Evolutionary conservation across 495 filamentous ascomycete genomes (phyloP), one percentile per base, ranked within the genome.

Genomic region (Podospora fimiseda): DNA sequence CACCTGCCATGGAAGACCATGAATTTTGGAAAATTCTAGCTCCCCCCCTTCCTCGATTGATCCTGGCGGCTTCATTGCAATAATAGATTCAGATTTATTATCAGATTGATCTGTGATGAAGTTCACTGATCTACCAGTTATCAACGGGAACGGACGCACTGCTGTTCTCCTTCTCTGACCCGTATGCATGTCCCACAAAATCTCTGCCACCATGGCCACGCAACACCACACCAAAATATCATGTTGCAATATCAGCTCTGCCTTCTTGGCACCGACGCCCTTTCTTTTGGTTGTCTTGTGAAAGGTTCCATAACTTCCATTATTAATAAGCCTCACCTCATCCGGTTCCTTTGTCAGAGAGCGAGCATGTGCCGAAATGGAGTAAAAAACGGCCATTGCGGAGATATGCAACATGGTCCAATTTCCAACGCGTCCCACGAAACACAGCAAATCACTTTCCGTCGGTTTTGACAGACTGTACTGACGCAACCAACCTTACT

Each of bases 11-110:
- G 44, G 44, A 30, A 30, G 44, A 13, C 44, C 23, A 23, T 14
- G 44, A 47, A 47, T 27, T 22, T 47, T 33, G 21, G 21, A 47
- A 47, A 30, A 47, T 47, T 47, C 44, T 47, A 47, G 44, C 44
- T 47, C 33, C 14, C 18, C 20, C 23, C 11, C 11, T 33, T 11
- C 18, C 20, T 44, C 42, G 15, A 19, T 22, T 14, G 42, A 22
- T 19, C 18, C 19, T 13, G 16, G 18, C 15, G 5, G n/a, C 8
- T 20, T 45, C 43, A 20, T 45, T 20, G 15, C 7, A 45, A 23
- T 18, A 16, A 18, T 42, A 16, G 16, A 7, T 19, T 14, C 2
- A n/a, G n/a, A n/a, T n/a, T 16, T 19, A 15, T 8, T 1, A 9
- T 8, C 6, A 42, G 13, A 42, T 42, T 15, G 16, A 19, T 18